These are phyloP conservation scores for Sporothrix inflata DNA, from an alignment of 2,329 filamentous ascomycete genomes.

Conservation along the genomic window DNA sequence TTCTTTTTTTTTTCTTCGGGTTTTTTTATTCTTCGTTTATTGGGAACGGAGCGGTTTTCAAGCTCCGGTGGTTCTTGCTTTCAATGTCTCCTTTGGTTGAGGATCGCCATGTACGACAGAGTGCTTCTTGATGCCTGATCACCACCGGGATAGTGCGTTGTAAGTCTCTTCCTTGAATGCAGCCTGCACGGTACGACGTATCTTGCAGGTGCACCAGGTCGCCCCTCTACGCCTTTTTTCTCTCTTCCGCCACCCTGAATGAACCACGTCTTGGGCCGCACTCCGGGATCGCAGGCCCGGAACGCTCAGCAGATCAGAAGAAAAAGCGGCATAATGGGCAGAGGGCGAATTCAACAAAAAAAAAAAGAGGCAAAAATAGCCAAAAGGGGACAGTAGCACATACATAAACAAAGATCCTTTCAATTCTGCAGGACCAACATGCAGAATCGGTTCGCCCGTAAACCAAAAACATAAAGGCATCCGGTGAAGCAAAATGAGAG, in stretches of 20 bases:
- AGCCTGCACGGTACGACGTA: background rate
- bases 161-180: background rate
- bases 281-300: slow-evolving; percentile 22
- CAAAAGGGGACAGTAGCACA: background rate
- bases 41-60: background rate
- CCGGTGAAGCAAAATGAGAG: background rate
- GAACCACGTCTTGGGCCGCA: background rate
- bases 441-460: background rate
- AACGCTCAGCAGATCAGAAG: slow-evolving; percentile 33
- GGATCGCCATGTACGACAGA: slow-evolving; percentile 20
- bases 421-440: background rate
- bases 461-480: background rate
- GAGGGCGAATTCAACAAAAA: background rate
- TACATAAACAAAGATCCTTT: background rate
- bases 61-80: background rate
- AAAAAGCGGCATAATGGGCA: background rate
- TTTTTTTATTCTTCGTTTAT: background rate
- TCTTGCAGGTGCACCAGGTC: background rate
- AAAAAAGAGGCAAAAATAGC: background rate
- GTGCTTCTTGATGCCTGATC: slow-evolving; percentile 19
- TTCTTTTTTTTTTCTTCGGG: background rate
- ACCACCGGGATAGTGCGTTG: background rate
- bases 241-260: background rate
- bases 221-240: background rate
- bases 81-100: background rate